Conservation (phyloP, 2,329 filamentous ascomycete genomes). For the Aspergillus intermedius region DNA sequence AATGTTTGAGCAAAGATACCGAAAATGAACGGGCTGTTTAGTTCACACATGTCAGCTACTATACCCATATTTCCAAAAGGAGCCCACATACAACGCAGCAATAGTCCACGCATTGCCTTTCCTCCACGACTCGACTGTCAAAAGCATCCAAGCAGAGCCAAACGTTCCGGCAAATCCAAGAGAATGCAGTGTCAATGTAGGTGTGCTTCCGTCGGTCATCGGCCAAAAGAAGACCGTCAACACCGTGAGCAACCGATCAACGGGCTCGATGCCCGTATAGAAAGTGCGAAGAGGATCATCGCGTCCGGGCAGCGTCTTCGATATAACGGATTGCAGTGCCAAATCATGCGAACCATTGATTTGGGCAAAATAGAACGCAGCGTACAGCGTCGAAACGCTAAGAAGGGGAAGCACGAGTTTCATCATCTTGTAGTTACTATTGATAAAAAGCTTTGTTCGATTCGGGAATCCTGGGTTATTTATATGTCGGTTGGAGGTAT, state of each 20-base stretch:
- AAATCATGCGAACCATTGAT: conserved; percentile 25
- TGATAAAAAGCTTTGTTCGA: not conserved
- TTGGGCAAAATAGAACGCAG: conserved; percentile 28
- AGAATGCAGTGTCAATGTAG: conserved; percentile 30
- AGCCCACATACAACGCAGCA: conserved; percentile 35
- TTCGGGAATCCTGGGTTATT: not conserved
- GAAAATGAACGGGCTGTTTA: conserved; percentile 28
- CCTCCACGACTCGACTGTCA: conserved; percentile 42
- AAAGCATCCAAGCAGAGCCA: conserved; percentile 36
- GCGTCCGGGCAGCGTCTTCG: conserved; percentile 20
- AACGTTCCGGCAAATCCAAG: conserved; percentile 37
- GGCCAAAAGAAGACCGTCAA: conserved; percentile 37
- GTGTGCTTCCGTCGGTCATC: conserved; percentile 31
- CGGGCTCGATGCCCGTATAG: conserved; percentile 28
- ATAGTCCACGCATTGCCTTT: conserved; percentile 37
- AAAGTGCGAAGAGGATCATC: conserved; percentile 23
- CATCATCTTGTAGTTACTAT: conserved; percentile 7
- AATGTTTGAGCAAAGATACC: conserved; percentile 39
- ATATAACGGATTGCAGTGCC: conserved; percentile 12
- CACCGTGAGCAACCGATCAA: conserved; percentile 26
- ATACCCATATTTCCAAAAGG: not conserved
- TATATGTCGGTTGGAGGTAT: not conserved
- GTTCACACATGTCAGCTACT: conserved; percentile 5
- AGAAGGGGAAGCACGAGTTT: conserved; percentile 24
- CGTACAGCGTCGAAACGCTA: conserved; percentile 25